Evolutionary conservation across 176 grass and related monocot species (phyloP), one percentile per base, ranked within the genome.

Genomic region (Elymus sibiricus): DNA sequence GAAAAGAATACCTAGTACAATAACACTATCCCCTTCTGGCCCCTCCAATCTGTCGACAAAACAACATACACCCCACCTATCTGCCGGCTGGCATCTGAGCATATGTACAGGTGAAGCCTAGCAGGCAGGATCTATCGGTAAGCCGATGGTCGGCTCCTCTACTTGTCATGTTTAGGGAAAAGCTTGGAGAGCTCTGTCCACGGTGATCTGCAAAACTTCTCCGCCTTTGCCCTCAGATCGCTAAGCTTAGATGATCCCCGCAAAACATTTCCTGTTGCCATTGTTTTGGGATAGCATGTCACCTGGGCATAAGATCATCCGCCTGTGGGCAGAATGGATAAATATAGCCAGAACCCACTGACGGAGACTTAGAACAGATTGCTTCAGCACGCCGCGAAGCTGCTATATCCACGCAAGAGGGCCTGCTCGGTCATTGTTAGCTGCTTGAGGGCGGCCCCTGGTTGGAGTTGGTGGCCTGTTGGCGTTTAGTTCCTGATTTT

Each of bases 391-490:
- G 84, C 63, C 29, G 5, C 68, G 17, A 81, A 65, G 69, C 28
- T 31, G 53, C 69, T 87, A 91, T 91, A 91, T 91, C 89, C 97
- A 99, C 7, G 97, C 94, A 40, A 94, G 88, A 74, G 97, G 89
- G 72, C 90, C 88, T 58, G 55, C 55, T 85, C 94, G 81, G 74
- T 98, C 90, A 78, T 89, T 92, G 31, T 77, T 94, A 7, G 91
- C 90, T 19, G 65, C 87, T 91, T 97, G 97, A 90, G 97, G 97
- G 43, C 97, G 92, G 71, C 94, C 97, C 87, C 97, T 96, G 47
- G 94, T 96, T 75, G 97, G 97, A 29, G 97, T 99, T 46, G 88
- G 35, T 1, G 97, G 97, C 77, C 97, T 89, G 65, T 99, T 99
- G 80, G 97, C 94, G 79, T 99, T 99, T 32, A 99, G 83, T 80